phyloP scores from a whole-genome alignment of 352 stramenopile species.

The Halophytophthora batemanensis region DNA sequence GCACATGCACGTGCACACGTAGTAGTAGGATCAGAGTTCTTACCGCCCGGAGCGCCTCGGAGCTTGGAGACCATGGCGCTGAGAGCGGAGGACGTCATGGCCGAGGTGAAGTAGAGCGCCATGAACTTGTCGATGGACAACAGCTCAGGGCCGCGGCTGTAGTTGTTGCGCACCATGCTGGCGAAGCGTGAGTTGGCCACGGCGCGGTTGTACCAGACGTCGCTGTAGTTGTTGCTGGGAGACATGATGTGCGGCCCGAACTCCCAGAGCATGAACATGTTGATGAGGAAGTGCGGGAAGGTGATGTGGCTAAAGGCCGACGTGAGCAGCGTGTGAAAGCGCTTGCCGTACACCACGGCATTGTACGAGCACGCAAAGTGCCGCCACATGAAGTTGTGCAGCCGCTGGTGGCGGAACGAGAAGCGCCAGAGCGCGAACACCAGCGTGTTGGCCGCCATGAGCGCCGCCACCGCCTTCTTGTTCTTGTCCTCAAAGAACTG shows the following conservation, averaged over 20 bases:
- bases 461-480: conserved; percentile 42
- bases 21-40: too few relatives aligned
- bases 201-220: conserved; percentile 49
- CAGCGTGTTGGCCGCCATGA: conserved; percentile 68
- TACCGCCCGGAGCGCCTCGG: conserved; percentile 54
- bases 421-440: conserved; percentile 74
- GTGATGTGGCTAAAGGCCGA: conserved; percentile 85
- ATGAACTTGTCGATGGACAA: conserved; percentile 65
- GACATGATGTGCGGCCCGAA: conserved; percentile 71
- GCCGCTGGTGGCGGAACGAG: conserved; percentile 38
- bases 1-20: too few relatives aligned
- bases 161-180: conserved; percentile 33
- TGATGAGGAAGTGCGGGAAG: conserved; percentile 76
- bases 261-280: conserved; percentile 90
- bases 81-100: conserved; percentile 61
- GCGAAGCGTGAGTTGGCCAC: conserved; percentile 47
- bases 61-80: conserved; percentile 67
- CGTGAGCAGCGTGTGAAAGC: conserved; percentile 71
- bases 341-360: conserved; percentile 57
- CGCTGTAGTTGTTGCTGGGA: conserved; percentile 36
- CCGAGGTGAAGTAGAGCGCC: conserved; percentile 68
- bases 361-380: conserved; percentile 85
- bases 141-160: conserved; percentile 26
- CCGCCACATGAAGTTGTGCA: conserved; percentile 78
- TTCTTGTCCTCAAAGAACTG: conserved; percentile 65